Evolutionary conservation across 805 yeast genomes (phyloP).

Genomic region (Tetrapisispora taiwanensis): DNA sequence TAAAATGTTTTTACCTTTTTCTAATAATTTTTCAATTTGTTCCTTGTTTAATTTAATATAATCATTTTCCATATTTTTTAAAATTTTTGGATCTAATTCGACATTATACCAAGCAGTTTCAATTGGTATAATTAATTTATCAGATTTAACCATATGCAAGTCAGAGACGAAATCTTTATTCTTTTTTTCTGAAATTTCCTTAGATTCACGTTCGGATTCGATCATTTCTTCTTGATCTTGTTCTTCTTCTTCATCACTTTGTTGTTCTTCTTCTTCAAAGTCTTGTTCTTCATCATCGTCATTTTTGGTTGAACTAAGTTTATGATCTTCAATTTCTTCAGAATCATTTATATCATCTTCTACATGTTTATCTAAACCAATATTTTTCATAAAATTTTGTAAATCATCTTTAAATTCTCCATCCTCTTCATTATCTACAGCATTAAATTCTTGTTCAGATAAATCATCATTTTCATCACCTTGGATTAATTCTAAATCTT

Average conservation of each 20-base stretch:
- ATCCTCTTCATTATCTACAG: constrained; percentile 29
- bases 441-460: constrained; percentile 33
- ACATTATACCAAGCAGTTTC: constrained; percentile 69
- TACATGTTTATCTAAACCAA: constrained; percentile 46
- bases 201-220: constrained; percentile 25
- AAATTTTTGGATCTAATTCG: constrained; percentile 32
- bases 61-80: constrained; percentile 12
- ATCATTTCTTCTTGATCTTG: constrained; percentile 7
- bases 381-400: constrained; percentile 49
- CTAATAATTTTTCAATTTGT: constrained; percentile 50
- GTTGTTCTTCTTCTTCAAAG: constrained; percentile 18
- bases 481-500: constrained; percentile 56
- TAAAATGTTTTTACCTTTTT: constrained; percentile 55
- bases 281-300: constrained; percentile 28
- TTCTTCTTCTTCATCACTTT: constrained; percentile 11
- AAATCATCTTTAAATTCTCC: constrained; percentile 43
- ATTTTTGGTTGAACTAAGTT: constrained; percentile 43
- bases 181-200: constrained; percentile 17
- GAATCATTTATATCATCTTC: constrained; percentile 26
- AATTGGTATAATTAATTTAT: constrained; percentile 48
- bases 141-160: constrained; percentile 39
- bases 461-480: constrained; percentile 42
- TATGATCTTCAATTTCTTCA: constrained; percentile 3
- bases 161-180: constrained; percentile 23
- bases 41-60: constrained; percentile 31